Base-by-base conservation (phyloP, 805 yeast genomes). In the Isabelozyma pseudorhagii region DNA sequence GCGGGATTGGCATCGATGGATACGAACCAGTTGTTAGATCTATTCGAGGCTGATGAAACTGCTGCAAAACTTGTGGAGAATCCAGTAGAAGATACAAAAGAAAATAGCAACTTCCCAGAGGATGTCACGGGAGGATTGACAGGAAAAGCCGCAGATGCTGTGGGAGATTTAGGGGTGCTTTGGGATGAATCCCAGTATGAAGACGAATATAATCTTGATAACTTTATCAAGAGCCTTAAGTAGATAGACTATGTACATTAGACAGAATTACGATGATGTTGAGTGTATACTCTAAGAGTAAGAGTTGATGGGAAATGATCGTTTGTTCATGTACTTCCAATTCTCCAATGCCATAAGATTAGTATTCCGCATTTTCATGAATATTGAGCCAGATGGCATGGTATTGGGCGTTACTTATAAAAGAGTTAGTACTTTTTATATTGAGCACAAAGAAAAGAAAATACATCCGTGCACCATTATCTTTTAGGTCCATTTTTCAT, bases 161-260 rank as follows among this genome's bases (percentile, higher is more conserved):
- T 89, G 42, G 93, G 92, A 27, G 97, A 89, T 56, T 75, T 94
- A 55, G 93, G 89, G 8, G 97, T 92, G 60, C 77, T 94, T 49
- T 94, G 99, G 99, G 98, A 94, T 64, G 94, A 89, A 60, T 79
- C 88, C 34, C 97, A 94, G 68, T 94, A 94, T 62, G 97, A 92
- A 55, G 99, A 94, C 62, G 99, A 94, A 73, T 94, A 94, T 68
- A 89, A 94, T 62, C 81, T 94, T 69, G 97, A 93, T 67, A 83
- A 87, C 47, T 94, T 94, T 67, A 93, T 94, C 69, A 88, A 88
- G 72, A 86, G 87, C 27, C 78, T 89, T 53, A 80, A 79, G 56
- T 81, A 57, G 46, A 41, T 15, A 15, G 18, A 38, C 40, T 38
- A 29, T 45, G n/a, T 38, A 49, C 43, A 49, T 31, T 46, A 46